Evolutionary conservation across 1,284 basidiomycete genomes (phyloP).

Genomic region (Stygiomarasmius scandens): DNA sequence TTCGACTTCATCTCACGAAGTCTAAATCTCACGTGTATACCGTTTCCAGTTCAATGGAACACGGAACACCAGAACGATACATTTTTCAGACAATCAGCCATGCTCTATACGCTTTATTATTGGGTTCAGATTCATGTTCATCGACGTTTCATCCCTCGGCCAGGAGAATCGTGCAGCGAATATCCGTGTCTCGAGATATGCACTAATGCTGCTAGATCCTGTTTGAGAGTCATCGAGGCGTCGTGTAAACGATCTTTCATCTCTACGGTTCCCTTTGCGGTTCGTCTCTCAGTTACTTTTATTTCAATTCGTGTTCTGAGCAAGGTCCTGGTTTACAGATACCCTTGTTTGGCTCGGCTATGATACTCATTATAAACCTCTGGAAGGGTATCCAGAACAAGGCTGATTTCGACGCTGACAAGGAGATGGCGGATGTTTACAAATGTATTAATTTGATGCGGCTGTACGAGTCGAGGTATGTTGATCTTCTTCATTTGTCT

Average conservation of each 20-base stretch:
- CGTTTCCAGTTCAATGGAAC: slow-evolving; percentile 53
- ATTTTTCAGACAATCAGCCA: slow-evolving; percentile 58
- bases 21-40: not conserved
- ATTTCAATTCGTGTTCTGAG: no score
- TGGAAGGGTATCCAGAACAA: not conserved
- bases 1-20: not conserved
- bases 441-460: slow-evolving; percentile 1
- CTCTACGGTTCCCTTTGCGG: not conserved
- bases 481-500: not conserved
- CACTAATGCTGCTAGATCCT: slow-evolving; percentile 33
- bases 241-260: slow-evolving; percentile 14
- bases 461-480: slow-evolving; percentile 3
- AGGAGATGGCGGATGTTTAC: not conserved
- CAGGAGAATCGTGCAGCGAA: slow-evolving; percentile 44
- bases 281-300: no score
- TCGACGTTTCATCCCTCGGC: slow-evolving; percentile 54
- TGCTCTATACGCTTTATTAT: slow-evolving; percentile 38
- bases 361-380: not conserved
- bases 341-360: not conserved
- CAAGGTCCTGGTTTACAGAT: not conserved
- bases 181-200: slow-evolving; percentile 33
- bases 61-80: slow-evolving; percentile 41
- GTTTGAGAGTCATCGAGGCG: slow-evolving; percentile 23
- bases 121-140: slow-evolving; percentile 47
- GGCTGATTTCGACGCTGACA: not conserved